These are phyloP conservation scores for Byssochlamys sp. DNA, from an alignment of 2,329 filamentous ascomycete species.

Conservation along the genomic window DNA sequence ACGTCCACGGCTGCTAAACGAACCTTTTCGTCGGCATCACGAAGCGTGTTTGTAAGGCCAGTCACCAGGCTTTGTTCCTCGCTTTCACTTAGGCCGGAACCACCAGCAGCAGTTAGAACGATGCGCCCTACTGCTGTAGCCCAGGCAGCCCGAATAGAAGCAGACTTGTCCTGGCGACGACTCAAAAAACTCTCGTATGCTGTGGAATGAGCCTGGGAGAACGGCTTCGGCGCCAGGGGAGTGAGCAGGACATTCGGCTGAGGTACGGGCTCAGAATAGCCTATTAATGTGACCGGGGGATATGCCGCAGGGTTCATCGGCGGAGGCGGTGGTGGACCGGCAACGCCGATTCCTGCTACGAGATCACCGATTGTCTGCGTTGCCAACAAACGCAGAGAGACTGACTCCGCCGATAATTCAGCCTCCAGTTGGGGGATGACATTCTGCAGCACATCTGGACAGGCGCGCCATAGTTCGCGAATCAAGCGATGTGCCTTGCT, in stretches of 20 bases:
- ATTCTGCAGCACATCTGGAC: slow-evolving; percentile 77
- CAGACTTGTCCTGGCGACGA: slow-evolving; percentile 75
- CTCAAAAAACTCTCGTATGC: slow-evolving; percentile 79
- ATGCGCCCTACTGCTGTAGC: slow-evolving; percentile 75
- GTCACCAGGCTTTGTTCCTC: slow-evolving; percentile 69
- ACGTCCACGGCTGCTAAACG: slow-evolving; percentile 79
- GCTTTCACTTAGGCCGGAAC: slow-evolving; percentile 72
- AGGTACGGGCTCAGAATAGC: slow-evolving; percentile 42
- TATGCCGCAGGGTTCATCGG: slow-evolving; percentile 72
- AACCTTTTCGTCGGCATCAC: slow-evolving; percentile 83
- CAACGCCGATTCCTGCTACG: slow-evolving; percentile 83
- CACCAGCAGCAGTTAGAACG: slow-evolving; percentile 79
- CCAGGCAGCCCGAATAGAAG: slow-evolving; percentile 76
- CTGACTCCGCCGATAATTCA: slow-evolving; percentile 81
- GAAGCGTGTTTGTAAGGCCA: slow-evolving; percentile 67
- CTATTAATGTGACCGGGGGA: slow-evolving; percentile 48
- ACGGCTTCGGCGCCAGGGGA: slow-evolving; percentile 79
- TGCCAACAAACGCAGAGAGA: slow-evolving; percentile 73
- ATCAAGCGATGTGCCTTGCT: slow-evolving; percentile 82
- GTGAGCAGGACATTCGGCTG: slow-evolving; percentile 60
- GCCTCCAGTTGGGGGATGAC: slow-evolving; percentile 89
- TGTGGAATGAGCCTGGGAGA: slow-evolving; percentile 67
- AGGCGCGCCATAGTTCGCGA: slow-evolving; percentile 86
- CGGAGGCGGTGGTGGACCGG: slow-evolving; percentile 66
- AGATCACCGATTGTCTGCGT: slow-evolving; percentile 94